These are phyloP conservation scores for Xylariaceae sp. DNA, from an alignment of 2,329 filamentous ascomycete genomes.

Conservation along the genomic window DNA sequence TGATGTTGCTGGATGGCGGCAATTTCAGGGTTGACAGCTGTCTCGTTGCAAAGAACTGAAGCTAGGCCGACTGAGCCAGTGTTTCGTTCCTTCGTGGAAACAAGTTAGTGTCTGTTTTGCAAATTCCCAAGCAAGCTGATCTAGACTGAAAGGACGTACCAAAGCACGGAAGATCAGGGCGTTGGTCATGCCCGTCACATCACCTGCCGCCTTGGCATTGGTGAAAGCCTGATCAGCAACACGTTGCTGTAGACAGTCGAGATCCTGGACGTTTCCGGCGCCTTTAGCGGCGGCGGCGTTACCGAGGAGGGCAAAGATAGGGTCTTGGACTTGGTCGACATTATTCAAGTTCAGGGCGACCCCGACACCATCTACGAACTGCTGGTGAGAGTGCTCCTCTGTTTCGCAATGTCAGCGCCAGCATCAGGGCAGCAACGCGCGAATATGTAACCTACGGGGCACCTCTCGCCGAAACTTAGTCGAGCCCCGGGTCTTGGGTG, in stretches of 20 bases:
- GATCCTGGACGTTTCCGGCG: conserved; percentile 45
- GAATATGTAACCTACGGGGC: conserved; percentile 36
- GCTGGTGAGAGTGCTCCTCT: conserved; percentile 44
- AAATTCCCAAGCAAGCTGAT: neutral
- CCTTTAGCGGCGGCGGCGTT: conserved; percentile 54
- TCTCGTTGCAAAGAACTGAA: conserved; percentile 63
- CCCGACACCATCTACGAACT: conserved; percentile 38
- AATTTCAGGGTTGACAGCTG: conserved; percentile 69
- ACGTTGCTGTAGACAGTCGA: conserved; percentile 54
- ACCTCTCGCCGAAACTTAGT: conserved; percentile 41
- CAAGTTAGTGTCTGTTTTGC: conserved; percentile 2
- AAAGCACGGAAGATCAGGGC: conserved; percentile 61
- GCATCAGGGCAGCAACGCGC: neutral
- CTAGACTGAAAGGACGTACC: conserved; percentile 59
- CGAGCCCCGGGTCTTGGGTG: conserved; percentile 26
- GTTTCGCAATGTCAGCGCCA: conserved; percentile 11
- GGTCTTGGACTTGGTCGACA: conserved; percentile 39
- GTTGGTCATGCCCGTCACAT: conserved; percentile 59
- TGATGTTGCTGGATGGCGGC: conserved; percentile 68
- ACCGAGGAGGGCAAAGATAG: conserved; percentile 48
- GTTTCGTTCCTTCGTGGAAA: conserved; percentile 58
- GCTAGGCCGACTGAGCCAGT: conserved; percentile 61
- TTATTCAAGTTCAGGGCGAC: conserved; percentile 41
- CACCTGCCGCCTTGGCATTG: conserved; percentile 59
- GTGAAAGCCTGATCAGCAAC: conserved; percentile 65